Percentiles rank a stretch among this genome's conserved stretches.
Evolutionary conservation across 2,329 filamentous ascomycete species (phyloP).

Genomic region (Pseudocercospora macadamiae): DNA sequence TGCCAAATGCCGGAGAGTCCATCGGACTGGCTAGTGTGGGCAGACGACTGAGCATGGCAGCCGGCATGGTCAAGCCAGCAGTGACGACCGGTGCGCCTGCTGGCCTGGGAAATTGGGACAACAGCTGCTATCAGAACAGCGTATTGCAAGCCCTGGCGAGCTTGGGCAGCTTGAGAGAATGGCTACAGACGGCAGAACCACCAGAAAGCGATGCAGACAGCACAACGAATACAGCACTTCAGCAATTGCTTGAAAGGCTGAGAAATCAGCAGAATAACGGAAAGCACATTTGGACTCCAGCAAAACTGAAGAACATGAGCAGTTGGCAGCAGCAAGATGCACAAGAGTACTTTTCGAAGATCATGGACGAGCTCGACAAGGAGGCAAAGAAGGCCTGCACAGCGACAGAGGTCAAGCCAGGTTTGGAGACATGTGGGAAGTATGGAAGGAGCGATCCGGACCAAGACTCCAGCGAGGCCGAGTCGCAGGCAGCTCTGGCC

Average conservation of each 20-base stretch:
- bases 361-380: constrained; percentile 65
- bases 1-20: constrained; percentile 37
- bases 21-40: constrained; percentile 35
- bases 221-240: constrained; percentile 53
- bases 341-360: constrained; percentile 92
- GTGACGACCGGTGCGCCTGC: constrained; percentile 43
- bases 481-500: constrained; percentile 4
- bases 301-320: constrained; percentile 84
- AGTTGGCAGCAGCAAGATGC: constrained; percentile 97
- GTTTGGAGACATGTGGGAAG: constrained; percentile 32
- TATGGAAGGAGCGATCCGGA: constrained; percentile 16
- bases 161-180: constrained; percentile 51
- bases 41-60: constrained; percentile 29
- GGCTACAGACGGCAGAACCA: constrained; percentile 21
- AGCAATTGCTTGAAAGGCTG: constrained; percentile 69
- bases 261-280: constrained; percentile 73
- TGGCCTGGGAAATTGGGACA: constrained; percentile 88
- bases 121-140: constrained; percentile 98
- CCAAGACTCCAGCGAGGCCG: constrained; percentile 10
- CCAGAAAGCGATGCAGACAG: constrained; percentile 15
- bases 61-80: constrained; percentile 25
- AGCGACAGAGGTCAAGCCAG: constrained; percentile 24
- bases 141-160: constrained; percentile 70
- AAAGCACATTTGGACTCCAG: constrained; percentile 77
- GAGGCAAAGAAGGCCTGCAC: constrained; percentile 44